Base-by-base conservation (phyloP, 2,329 filamentous ascomycete species). In the Exophiala aquamarina region DNA sequence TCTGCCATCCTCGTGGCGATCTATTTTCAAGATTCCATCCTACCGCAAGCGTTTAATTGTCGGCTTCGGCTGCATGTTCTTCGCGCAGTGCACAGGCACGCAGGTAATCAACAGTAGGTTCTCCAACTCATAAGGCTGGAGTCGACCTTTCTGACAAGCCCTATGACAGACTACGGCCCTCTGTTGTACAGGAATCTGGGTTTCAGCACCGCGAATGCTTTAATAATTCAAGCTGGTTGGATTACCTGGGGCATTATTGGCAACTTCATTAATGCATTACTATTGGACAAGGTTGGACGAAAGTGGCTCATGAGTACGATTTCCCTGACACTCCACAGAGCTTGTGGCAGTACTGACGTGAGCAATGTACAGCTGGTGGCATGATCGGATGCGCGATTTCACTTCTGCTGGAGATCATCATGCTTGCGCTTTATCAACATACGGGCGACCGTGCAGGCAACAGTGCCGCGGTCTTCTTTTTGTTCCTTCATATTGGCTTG, bases 41-140 rank as follows among this genome's bases (percentile, higher is more conserved):
- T 55, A 59, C 23, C 56, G 59, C 3, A 60, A 62, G 32, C 50
- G 61, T 14, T 53, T 58, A 10, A 46, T 63, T 19, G 61, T 57
- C 38, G 55, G 58, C 32, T 59, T 61, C 19, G 36, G 63, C 2
- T 33, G 59, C 3, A 63, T 60, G 59, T 48, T 59, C 21, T 59
- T 64, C 59, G 61, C 55, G 7, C 62, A 64, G 43, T 55, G 53
- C 11, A 64, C 63, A 7, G 63, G 62, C 6, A 62, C 64, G 21
- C 51, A 50, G 13, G 61, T 58, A 15, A 60, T 66, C 23, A 61
- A 59, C 4, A 65, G 59, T 36, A 44, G 63, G 23, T 26, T 4
- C 59, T 18, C 32, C 13, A 7, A 18, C 17, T 34, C 5, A n/a
- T 14, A 37, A 8, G 15, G 9, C 14, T 20, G 4, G 7, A 7